Evolutionary conservation across 495 filamentous ascomycete genomes (phyloP).

Genomic region (Neurospora sp.): DNA sequence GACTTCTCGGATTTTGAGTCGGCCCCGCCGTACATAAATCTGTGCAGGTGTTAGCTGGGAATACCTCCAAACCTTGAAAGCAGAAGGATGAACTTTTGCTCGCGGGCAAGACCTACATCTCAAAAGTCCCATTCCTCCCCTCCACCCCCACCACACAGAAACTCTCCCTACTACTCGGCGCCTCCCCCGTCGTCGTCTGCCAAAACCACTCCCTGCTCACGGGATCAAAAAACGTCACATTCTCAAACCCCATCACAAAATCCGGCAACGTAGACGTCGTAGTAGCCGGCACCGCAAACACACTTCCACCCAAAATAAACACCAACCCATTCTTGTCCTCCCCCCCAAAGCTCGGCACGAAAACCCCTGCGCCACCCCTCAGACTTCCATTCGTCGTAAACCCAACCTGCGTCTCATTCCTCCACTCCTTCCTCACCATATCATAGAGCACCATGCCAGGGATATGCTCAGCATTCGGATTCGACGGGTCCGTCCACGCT

Average conservation of each 20-base stretch:
- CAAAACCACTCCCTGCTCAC: not conserved
- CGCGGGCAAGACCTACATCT: not conserved
- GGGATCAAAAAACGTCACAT: not conserved
- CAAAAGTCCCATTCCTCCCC: not conserved
- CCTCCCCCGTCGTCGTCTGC: not conserved
- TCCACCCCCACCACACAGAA: not conserved
- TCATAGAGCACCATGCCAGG: not conserved
- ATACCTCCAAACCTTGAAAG: not conserved
- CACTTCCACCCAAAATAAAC: not conserved
- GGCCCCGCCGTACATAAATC: not conserved
- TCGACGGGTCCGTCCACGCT: not conserved
- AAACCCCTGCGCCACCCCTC: not conserved
- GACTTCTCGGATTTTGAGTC: not conserved
- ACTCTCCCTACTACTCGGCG: not conserved
- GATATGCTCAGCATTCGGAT: not conserved
- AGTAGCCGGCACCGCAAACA: not conserved
- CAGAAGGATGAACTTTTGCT: too few relatives aligned
- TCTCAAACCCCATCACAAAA: not conserved
- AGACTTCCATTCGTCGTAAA: not conserved
- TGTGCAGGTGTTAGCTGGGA: not conserved
- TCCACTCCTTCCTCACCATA: not conserved
- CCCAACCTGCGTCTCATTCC: not conserved
- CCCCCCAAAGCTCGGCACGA: not conserved
- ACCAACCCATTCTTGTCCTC: not conserved
- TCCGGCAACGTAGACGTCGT: not conserved